A percentile compares a stretch with the other conserved stretches of the same genome.
Conservation (phyloP, 257 asterid species). For the Henckelia pumila region DNA sequence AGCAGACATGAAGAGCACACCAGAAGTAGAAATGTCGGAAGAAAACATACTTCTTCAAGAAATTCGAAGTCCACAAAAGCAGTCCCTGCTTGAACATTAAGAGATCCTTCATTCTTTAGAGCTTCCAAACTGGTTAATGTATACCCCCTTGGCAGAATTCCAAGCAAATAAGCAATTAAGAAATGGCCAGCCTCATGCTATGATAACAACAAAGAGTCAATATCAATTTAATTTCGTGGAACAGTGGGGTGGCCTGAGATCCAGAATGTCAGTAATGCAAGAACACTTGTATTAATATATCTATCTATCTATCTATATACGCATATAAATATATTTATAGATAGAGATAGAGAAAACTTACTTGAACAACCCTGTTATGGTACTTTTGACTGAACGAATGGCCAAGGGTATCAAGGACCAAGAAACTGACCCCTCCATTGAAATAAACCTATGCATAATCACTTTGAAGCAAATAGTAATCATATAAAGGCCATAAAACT, state of each 20-base stretch:
- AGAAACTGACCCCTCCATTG: slow-evolving; percentile 77
- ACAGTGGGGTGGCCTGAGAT: slow-evolving; percentile 1
- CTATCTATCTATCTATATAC: too few relatives aligned
- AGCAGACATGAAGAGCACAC: slow-evolving; percentile 10
- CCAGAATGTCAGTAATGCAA: too few relatives aligned
- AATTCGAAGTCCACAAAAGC: slow-evolving; percentile 92
- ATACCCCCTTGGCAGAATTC: slow-evolving; percentile 84
- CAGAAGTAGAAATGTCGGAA: slow-evolving; percentile 23
- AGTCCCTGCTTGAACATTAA: slow-evolving; percentile 95
- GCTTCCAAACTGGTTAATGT: slow-evolving; percentile 90
- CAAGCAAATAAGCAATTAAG: slow-evolving; percentile 91
- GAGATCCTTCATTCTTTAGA: slow-evolving; percentile 81
- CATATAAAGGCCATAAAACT: slow-evolving; percentile 23
- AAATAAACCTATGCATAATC: slow-evolving; percentile 62
- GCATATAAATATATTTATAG: too few relatives aligned
- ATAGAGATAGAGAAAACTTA: too few relatives aligned
- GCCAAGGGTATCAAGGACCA: slow-evolving; percentile 86
- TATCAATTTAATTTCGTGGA: slow-evolving; percentile 18
- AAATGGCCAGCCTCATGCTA: slow-evolving; percentile 99
- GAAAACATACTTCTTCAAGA: slow-evolving; percentile 73
- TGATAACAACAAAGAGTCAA: slow-evolving; percentile 25
- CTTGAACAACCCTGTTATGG: slow-evolving; percentile 86
- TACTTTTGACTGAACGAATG: slow-evolving; percentile 88
- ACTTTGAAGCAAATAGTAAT: slow-evolving; percentile 40
- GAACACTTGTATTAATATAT: too few relatives aligned